Evolutionary conservation across 768 basidiomycete genomes (phyloP).

Genomic region (Mycena pura): DNA sequence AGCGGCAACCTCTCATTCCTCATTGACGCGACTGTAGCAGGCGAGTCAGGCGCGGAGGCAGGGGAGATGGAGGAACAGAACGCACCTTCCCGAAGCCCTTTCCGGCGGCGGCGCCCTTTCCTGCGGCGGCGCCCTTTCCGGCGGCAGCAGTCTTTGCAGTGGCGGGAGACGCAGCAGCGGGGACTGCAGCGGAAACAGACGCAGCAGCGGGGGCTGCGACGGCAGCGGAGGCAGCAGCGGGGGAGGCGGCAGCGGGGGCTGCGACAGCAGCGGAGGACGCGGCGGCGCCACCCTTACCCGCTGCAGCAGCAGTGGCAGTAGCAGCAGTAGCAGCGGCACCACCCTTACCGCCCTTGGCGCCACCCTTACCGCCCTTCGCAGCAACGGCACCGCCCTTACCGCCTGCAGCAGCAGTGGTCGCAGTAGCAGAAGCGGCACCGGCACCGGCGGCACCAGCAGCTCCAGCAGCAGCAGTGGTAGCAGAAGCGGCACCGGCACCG

Average conservation of each 20-base stretch:
- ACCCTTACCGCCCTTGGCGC: neutral
- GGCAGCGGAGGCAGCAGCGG: neutral
- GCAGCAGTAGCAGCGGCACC: neutral
- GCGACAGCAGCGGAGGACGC: neutral
- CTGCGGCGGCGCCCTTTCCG: neutral
- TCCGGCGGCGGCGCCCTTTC: neutral
- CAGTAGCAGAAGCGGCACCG: slow-evolving; percentile 7
- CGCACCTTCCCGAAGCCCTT: neutral
- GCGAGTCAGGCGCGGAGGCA: no score
- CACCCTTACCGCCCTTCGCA: no score
- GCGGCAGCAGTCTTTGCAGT: neutral
- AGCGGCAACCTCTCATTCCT: no score
- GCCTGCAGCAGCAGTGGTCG: neutral
- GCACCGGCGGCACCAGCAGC: slow-evolving; percentile 10
- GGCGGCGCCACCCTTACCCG: neutral
- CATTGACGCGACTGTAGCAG: no score
- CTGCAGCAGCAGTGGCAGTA: neutral
- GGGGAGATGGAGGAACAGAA: neutral
- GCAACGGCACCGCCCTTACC: neutral
- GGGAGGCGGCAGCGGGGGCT: neutral
- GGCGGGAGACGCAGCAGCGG: neutral
- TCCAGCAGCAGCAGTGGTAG: slow-evolving; percentile 1
- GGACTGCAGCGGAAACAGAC: neutral
- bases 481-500: slow-evolving; percentile 5
- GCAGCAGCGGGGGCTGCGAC: neutral